Evolutionary conservation across 1,284 basidiomycete species (phyloP).

Genomic region (Austroboletus rostrupii): DNA sequence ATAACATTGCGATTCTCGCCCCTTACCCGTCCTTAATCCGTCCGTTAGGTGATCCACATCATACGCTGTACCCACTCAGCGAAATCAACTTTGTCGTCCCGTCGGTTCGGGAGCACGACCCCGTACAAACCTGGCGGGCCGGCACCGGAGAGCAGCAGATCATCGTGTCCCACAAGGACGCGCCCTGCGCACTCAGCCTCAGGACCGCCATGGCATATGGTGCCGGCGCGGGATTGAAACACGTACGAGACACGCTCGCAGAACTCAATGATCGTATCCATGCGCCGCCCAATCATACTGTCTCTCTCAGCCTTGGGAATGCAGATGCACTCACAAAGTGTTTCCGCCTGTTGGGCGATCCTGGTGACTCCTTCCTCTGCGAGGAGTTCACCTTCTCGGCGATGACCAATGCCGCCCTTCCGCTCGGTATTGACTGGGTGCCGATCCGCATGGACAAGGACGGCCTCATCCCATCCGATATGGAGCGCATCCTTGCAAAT

Average conservation of each 20-base stretch:
- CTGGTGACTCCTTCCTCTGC: slow-evolving; percentile 52
- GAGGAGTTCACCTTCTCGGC: slow-evolving; percentile 49
- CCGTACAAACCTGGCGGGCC: slow-evolving; percentile 26
- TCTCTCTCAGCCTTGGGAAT: slow-evolving; percentile 34
- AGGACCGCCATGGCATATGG: slow-evolving; percentile 30
- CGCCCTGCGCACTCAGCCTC: slow-evolving; percentile 26
- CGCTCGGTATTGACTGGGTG: slow-evolving; percentile 40
- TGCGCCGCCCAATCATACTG: slow-evolving; percentile 28
- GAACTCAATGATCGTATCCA: slow-evolving; percentile 30
- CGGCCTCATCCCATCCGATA: slow-evolving; percentile 47
- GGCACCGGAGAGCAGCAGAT: slow-evolving; percentile 27
- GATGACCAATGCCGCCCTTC: slow-evolving; percentile 35
- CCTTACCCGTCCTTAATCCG: slow-evolving; percentile 5
- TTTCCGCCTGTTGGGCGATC: slow-evolving; percentile 42
- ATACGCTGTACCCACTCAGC: slow-evolving; percentile 26
- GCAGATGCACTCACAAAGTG: slow-evolving; percentile 37
- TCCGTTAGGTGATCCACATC: slow-evolving; percentile 25
- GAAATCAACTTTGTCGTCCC: slow-evolving; percentile 32
- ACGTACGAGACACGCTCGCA: slow-evolving; percentile 28
- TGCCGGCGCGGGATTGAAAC: slow-evolving; percentile 26
- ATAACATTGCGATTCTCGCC: background rate
- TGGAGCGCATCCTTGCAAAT: slow-evolving; percentile 44
- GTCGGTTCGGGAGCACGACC: slow-evolving; percentile 25
- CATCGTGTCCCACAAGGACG: slow-evolving; percentile 27
- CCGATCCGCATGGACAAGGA: slow-evolving; percentile 53